phyloP scores from a whole-genome alignment of 208 protist genomes.

The Leishmania tropica region DNA sequence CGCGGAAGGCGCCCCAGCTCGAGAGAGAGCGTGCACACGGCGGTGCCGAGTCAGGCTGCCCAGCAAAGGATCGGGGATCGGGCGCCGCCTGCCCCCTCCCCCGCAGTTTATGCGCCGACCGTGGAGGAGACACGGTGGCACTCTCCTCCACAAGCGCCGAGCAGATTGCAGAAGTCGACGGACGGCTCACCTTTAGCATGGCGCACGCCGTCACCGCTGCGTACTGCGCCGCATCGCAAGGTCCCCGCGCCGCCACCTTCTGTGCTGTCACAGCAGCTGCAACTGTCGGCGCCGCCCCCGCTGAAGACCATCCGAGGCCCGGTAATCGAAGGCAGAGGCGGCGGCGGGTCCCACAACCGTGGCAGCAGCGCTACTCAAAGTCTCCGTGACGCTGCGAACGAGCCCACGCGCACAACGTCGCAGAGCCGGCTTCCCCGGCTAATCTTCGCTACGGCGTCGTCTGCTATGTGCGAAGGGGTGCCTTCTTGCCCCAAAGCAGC shows the following conservation, averaged over 20 bases:
- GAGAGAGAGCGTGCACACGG: conserved; percentile 1
- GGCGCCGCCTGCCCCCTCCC: neutral
- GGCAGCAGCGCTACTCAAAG: neutral
- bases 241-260: neutral
- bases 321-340: neutral
- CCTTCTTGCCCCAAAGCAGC: neutral
- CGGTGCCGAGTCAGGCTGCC: neutral
- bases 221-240: neutral
- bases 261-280: too few species aligned
- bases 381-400: neutral
- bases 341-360: neutral
- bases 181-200: neutral
- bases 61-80: neutral
- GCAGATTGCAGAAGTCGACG: neutral
- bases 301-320: neutral
- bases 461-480: neutral
- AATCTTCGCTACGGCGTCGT: neutral
- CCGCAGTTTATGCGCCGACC: neutral
- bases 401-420: neutral
- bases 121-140: neutral
- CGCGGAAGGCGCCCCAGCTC: neutral
- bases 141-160: neutral
- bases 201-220: conserved; percentile 26
- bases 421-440: neutral
- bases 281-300: too few species aligned